Base-by-base conservation (phyloP, 1,284 basidiomycete species). In the Cystobasidiaceae sp. region DNA sequence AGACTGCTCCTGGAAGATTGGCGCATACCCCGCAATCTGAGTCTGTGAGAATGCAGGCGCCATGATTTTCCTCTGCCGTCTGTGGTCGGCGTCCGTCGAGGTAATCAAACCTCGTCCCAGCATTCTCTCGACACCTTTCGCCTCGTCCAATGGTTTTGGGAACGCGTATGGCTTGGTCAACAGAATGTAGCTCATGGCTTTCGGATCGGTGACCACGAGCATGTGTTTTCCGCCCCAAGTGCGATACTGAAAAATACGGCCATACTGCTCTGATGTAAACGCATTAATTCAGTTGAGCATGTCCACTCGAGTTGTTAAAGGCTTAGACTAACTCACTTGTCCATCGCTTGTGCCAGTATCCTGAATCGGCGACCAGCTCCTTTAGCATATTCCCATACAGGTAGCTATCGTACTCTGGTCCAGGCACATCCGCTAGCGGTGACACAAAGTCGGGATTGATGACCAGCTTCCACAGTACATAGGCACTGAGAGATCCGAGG, bases 121-220 rank as follows among this genome's bases (percentile, higher is more conserved):
- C 28, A 77, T 73, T 37, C 71, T 68, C 6, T 65, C 82, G 30
- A 89, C 77, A 54, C 79, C 79, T 39, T 83, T 81, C 25, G 83
- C 78, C 9, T 86, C 80, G 65, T 84, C 83, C 48, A 82, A 80
- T 1, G 86, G 85, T 72, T 87, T 88, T 21, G 84, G 85, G 72
- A 84, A 87, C 39, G 81, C 79, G 71, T 87, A 84, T 4, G 82
- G 80, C 63, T 82, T 80, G 13, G 79, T 77, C 54, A 88, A 80
- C 19, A 75, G 67, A 56, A 88, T 82, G 68, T 86, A 81, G 3
- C 81, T 78, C 27, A 87, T 75, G 0, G 86, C 85, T 25, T 79
- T 75, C 0, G 82, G 81, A 74, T 88, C 86, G 41, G 80, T 82
- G 17, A 83, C 83, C 76, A 84, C 79, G 58, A 88, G 78, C 19